Conservation (phyloP, 352 stramenopile genomes). For the Phytopythium boreale region DNA sequence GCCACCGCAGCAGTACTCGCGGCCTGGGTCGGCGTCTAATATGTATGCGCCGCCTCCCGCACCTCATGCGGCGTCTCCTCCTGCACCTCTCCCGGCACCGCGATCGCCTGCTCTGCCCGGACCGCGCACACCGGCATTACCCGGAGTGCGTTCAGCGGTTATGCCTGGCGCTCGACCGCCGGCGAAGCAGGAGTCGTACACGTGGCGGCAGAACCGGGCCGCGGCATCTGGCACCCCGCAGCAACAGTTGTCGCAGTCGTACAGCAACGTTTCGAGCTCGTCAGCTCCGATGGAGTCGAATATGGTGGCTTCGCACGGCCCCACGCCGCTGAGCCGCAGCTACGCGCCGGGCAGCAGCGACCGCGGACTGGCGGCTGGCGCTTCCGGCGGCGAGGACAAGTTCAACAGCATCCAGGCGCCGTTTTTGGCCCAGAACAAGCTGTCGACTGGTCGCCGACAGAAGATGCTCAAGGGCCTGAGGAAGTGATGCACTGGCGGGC, state of each 20-base stretch:
- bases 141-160: conserved; percentile 3
- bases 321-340: conserved; percentile 68
- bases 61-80: conserved; percentile 6
- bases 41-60: conserved; percentile 15
- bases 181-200: conserved; percentile 56
- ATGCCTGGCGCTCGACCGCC: conserved; percentile 24
- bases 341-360: conserved; percentile 37
- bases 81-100: conserved; percentile 12
- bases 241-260: conserved; percentile 33
- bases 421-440: conserved; percentile 84
- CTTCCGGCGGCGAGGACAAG: conserved; percentile 70
- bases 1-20: conserved; percentile 11
- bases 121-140: conserved; percentile 9
- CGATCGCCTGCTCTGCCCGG: conserved; percentile 17
- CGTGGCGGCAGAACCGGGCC: conserved; percentile 57
- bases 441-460: conserved; percentile 79
- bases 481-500: conserved; percentile 36
- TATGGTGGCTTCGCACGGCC: conserved; percentile 20
- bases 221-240: conserved; percentile 22
- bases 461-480: conserved; percentile 89
- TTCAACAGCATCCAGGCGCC: conserved; percentile 86
- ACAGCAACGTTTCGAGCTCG: conserved; percentile 24
- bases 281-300: conserved; percentile 24
- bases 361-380: conserved; percentile 25
- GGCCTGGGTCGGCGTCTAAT: conserved; percentile 15